Evolutionary conservation across 345 rosid species (phyloP), one percentile per base, ranked within the genome.

Genomic region (Clarkia xantiana): DNA sequence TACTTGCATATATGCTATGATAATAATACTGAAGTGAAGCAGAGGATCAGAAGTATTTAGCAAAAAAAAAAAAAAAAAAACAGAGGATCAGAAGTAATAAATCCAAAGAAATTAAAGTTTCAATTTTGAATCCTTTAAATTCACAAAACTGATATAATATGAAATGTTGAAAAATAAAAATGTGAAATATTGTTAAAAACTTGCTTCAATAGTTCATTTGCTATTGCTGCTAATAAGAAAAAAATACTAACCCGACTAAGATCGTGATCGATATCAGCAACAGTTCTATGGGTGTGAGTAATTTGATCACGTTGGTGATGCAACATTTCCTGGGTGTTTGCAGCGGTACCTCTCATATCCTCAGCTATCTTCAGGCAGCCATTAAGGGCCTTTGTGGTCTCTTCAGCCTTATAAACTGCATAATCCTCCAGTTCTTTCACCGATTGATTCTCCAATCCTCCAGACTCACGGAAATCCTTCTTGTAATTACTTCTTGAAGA

Each of bases 301-400:
- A 87, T 84, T 59, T 87, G 95, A 65, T 87, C 94, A 10, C 95
- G 95, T 70, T 93, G 99, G 3, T 84, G 78, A 54, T 93, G 96
- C 67, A 93, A 70, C 67, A 67, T 74, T 18, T 75, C 65, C 73
- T 87, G 58, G 54, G 99, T 93, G 20, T 72, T 76, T 0, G 91
- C 80, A 41, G 86, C 99, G 20, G 75, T 84, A 45, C 78, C 84
- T 68, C 96, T 82, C n/a, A 93, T 93, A 19, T 74, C 96, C 65
- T 84, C 90, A 0, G 96, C 99, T 52, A 93, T 86, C 71, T 84
- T 93, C 39, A 84, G 45, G 67, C 95, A 84, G 53, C 68, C 73
- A 17, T 87, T 71, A 9, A 87, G 91, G 1, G 79, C 23, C 49
- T 78, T 80, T 8, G 99, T 87, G 1, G 90, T 87, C 61, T 87